These are phyloP conservation scores for Tricholoma hemisulphureum DNA, from an alignment of 768 basidiomycete species.

Conservation along the genomic window DNA sequence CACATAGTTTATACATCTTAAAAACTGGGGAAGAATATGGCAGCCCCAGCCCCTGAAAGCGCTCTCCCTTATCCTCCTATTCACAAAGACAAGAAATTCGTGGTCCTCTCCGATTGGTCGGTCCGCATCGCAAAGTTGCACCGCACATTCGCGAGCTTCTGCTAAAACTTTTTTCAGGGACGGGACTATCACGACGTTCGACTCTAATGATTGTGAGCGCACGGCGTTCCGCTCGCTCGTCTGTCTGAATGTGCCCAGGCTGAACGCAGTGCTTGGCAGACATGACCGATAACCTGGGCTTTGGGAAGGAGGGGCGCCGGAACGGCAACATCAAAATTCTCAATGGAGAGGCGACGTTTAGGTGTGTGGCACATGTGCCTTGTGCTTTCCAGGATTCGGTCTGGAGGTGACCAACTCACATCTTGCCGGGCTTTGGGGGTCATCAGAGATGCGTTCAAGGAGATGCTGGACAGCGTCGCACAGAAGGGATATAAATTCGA, in stretches of 20 bases:
- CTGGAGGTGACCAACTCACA: too few relatives aligned
- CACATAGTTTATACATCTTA: conserved; percentile 13
- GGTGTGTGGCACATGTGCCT: conserved; percentile 47
- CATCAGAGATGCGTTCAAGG: conserved; percentile 85
- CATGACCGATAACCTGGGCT: conserved; percentile 89
- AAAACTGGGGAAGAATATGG: not conserved
- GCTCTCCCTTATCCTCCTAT: conserved; percentile 80
- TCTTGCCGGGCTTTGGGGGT: too few relatives aligned
- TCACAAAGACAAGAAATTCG: conserved; percentile 76
- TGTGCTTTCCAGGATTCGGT: too few relatives aligned
- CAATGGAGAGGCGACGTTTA: conserved; percentile 64
- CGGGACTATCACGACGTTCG: conserved; percentile 89
- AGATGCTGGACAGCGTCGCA: conserved; percentile 81
- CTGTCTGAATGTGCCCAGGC: too few relatives aligned
- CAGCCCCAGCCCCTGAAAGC: conserved; percentile 53
- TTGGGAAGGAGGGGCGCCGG: conserved; percentile 71
- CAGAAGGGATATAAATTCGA: conserved; percentile 77
- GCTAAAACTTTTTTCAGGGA: conserved; percentile 50
- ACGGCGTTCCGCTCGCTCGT: not conserved
- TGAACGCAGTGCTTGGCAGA: conserved; percentile 52
- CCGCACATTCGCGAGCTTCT: not conserved
- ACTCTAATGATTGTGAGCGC: conserved; percentile 86
- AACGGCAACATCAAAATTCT: conserved; percentile 74
- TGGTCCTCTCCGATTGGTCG: conserved; percentile 89
- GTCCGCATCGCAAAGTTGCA: conserved; percentile 27